These are phyloP conservation scores for Mucor ambiguus DNA, from an alignment of 371 early-diverging fungal genomes.

Conservation along the genomic window DNA sequence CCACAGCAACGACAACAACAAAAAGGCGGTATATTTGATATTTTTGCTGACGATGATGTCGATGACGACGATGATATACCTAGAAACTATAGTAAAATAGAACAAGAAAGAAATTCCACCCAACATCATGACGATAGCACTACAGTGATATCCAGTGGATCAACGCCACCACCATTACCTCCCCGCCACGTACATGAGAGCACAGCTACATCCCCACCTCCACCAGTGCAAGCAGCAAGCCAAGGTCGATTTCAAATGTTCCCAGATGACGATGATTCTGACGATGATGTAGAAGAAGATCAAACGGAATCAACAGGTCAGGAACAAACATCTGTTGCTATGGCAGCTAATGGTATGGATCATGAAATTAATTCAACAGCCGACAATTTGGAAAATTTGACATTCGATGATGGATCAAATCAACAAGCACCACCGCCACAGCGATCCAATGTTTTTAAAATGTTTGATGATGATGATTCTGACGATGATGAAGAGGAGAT, in stretches of 20 bases:
- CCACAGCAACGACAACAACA: not conserved
- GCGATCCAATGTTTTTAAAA: constrained; percentile 4
- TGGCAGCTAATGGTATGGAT: not conserved
- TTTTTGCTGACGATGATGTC: constrained; percentile 10
- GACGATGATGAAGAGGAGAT: constrained; percentile 11
- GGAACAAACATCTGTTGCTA: not conserved
- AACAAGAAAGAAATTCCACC: not conserved
- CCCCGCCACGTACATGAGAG: not conserved
- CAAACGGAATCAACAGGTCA: not conserved
- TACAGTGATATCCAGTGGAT: not conserved
- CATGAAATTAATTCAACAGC: not conserved
- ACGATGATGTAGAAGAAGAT: constrained; percentile 7
- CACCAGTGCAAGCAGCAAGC: not conserved
- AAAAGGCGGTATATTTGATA: constrained; percentile 12
- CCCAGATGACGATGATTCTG: constrained; percentile 10
- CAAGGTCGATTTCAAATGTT: constrained; percentile 8
- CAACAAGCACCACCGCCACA: not conserved
- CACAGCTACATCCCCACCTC: not conserved
- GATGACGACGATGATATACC: constrained; percentile 9
- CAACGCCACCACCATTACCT: not conserved
- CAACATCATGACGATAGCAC: not conserved
- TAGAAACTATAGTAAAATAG: not conserved
- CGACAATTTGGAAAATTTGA: not conserved
- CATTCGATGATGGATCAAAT: not conserved
- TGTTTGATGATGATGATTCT: constrained; percentile 24